Evolutionary conservation across 148 eudicot genomes (phyloP).

Genomic region (Rhododendron ferrugineum): DNA sequence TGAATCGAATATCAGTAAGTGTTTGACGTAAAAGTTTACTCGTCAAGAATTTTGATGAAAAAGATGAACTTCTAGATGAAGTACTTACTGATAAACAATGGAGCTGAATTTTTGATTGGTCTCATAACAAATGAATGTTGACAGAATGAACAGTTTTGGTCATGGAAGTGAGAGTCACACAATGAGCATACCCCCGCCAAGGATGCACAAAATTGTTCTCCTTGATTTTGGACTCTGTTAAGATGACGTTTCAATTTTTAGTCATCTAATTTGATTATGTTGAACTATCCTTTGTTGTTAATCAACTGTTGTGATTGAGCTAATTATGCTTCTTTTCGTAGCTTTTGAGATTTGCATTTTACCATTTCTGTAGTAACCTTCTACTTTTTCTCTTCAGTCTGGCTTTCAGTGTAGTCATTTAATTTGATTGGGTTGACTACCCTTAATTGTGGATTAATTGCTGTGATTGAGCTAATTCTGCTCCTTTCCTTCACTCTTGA

Average conservation of each 20-base stretch:
- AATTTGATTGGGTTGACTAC: neutral
- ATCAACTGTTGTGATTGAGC: neutral
- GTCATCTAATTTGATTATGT: neutral
- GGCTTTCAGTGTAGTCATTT: neutral
- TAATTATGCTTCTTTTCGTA: neutral
- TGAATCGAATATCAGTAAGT: too few relatives aligned
- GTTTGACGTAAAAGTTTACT: neutral
- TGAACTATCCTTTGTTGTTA: neutral
- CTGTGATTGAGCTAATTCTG: neutral
- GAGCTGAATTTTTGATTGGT: neutral
- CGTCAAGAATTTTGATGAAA: neutral
- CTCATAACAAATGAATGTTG: too few relatives aligned
- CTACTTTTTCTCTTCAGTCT: neutral
- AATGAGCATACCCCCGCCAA: constrained; percentile 27
- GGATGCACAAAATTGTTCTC: constrained; percentile 31
- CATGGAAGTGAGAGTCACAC: neutral
- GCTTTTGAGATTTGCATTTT: neutral
- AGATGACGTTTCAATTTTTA: too few relatives aligned
- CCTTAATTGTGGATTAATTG: neutral
- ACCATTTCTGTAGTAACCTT: constrained; percentile 6
- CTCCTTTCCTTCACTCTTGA: neutral
- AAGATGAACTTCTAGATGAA: neutral
- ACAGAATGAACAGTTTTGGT: neutral
- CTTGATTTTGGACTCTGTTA: too few relatives aligned
- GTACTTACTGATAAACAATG: neutral